Evolutionary conservation across 345 rosid genomes (phyloP).

Genomic region (Euphorbia pulcherrima): DNA sequence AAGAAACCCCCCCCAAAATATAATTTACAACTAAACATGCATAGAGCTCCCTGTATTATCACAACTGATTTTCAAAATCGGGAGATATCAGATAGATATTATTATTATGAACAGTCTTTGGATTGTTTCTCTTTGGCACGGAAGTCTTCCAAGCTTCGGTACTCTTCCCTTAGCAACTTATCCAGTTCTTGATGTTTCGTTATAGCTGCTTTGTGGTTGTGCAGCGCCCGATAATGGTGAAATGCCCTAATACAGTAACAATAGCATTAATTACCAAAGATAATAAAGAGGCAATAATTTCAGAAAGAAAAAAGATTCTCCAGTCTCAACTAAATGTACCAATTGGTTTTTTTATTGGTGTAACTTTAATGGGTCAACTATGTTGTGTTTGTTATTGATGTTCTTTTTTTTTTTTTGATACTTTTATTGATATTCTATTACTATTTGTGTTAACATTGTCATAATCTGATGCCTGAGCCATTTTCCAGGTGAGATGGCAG

Average conservation of each 20-base stretch:
- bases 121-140: conserved; percentile 44
- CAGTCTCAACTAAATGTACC: no score
- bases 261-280: neutral
- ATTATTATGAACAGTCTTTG: conserved; percentile 24
- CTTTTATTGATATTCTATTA: no score
- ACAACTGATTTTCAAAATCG: conserved; percentile 41
- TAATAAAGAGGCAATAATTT: no score
- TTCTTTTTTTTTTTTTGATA: no score
- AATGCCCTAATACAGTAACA: conserved; percentile 63
- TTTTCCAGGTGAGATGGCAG: no score
- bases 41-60: conserved; percentile 18
- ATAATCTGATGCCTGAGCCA: no score
- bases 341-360: no score
- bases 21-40: conserved; percentile 23
- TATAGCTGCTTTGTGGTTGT: conserved; percentile 40
- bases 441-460: no score
- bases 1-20: conserved; percentile 19
- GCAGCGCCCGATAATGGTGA: conserved; percentile 67
- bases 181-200: conserved; percentile 75
- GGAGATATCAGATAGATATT: conserved; percentile 6
- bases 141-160: conserved; percentile 63
- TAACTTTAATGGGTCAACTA: no score
- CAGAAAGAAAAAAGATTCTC: no score
- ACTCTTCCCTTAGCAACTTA: conserved; percentile 66
- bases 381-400: no score